phyloP scores from a whole-genome alignment of 495 filamentous ascomycete species.

The Aspergillus saccharolyticus region DNA sequence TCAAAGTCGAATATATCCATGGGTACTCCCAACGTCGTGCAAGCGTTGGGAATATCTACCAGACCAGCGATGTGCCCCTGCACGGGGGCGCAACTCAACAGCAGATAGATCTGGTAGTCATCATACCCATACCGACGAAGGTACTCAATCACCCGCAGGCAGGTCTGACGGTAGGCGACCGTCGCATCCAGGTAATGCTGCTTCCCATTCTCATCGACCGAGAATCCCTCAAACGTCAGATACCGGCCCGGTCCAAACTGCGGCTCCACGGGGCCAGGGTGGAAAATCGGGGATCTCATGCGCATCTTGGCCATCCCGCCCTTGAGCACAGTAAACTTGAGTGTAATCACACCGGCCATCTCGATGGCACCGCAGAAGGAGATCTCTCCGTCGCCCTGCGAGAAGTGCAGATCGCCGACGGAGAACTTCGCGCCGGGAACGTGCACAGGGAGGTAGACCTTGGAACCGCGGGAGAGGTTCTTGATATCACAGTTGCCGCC shows the following conservation, averaged over 20 bases:
- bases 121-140: constrained; percentile 71
- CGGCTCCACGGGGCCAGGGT: constrained; percentile 88
- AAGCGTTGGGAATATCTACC: constrained; percentile 83
- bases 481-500: constrained; percentile 85
- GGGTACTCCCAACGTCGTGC: constrained; percentile 82
- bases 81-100: constrained; percentile 83
- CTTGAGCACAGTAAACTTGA: constrained; percentile 88
- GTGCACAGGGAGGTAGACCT: constrained; percentile 84
- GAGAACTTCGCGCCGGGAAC: constrained; percentile 87
- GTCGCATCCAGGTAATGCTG: constrained; percentile 93
- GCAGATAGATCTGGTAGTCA: constrained; percentile 84
- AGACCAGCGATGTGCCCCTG: constrained; percentile 93
- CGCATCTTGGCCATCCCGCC: constrained; percentile 69
- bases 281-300: constrained; percentile 83
- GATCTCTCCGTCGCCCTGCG: constrained; percentile 88
- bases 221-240: constrained; percentile 93
- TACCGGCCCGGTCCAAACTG: constrained; percentile 82
- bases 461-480: constrained; percentile 78
- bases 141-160: constrained; percentile 79
- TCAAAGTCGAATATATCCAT: constrained; percentile 98
- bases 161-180: constrained; percentile 86
- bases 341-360: constrained; percentile 89
- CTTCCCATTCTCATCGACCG: constrained; percentile 84
- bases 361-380: constrained; percentile 96
- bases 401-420: constrained; percentile 90